Evolutionary conservation across 805 yeast species (phyloP).

Genomic region (Ogataea saltuana): DNA sequence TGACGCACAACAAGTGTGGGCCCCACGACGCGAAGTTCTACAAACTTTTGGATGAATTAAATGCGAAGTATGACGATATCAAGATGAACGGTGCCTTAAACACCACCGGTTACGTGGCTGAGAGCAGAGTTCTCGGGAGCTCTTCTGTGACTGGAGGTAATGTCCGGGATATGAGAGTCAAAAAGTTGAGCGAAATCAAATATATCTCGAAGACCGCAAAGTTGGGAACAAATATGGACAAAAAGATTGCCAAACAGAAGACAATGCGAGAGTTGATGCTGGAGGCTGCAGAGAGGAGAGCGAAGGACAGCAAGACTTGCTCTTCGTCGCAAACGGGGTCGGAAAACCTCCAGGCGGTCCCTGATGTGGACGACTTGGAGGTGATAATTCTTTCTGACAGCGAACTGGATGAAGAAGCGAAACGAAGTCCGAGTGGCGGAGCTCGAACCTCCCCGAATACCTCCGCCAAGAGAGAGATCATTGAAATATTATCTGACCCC

Average conservation of each 20-base stretch:
- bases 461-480: conserved; percentile 7
- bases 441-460: too few relatives aligned
- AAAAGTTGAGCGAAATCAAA: conserved; percentile 41
- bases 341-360: conserved; percentile 36
- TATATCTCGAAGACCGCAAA: conserved; percentile 43
- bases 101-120: conserved; percentile 51
- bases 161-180: conserved; percentile 41
- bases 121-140: conserved; percentile 47
- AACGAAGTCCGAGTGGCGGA: too few relatives aligned
- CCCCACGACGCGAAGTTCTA: conserved; percentile 80
- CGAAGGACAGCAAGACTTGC: conserved; percentile 54
- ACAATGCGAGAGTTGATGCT: conserved; percentile 46
- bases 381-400: conserved; percentile 32
- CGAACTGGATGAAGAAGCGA: neutral
- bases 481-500: conserved; percentile 15
- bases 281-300: conserved; percentile 65
- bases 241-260: conserved; percentile 10
- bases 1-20: conserved; percentile 77
- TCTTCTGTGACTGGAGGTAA: conserved; percentile 17
- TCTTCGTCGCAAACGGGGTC: conserved; percentile 24
- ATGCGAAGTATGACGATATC: conserved; percentile 47
- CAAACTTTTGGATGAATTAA: conserved; percentile 59
- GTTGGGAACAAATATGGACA: conserved; percentile 30
- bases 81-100: conserved; percentile 44
- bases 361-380: conserved; percentile 47